Conservation (phyloP, 176 grass and related monocot species). For the Echinochloa phyllopogon region DNA sequence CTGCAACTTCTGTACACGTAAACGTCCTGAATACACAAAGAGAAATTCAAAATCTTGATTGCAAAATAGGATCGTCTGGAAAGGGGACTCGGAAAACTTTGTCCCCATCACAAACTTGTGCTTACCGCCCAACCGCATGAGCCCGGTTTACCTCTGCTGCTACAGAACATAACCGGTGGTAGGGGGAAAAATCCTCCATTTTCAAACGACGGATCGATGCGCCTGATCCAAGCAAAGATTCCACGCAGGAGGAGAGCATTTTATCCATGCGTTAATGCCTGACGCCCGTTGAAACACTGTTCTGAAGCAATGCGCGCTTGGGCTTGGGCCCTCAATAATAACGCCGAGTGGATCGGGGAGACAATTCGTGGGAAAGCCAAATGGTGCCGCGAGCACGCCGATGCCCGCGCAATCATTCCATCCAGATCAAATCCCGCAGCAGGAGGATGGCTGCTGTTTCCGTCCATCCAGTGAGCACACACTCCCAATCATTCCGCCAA, state of each 20-base stretch:
- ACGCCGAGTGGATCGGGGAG: conserved; percentile 36
- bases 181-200: neutral
- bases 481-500: conserved; percentile 30
- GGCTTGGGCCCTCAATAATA: conserved; percentile 43
- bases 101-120: neutral
- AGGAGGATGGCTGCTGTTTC: neutral
- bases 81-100: neutral
- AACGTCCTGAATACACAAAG: neutral
- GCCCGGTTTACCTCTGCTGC: neutral
- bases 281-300: neutral
- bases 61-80: neutral
- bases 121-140: neutral
- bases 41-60: neutral
- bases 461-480: neutral
- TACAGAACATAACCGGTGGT: neutral
- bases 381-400: conserved; percentile 53
- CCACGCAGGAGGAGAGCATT: neutral
- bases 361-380: conserved; percentile 50
- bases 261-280: conserved; percentile 32
- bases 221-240: conserved; percentile 7
- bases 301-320: conserved; percentile 31
- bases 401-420: conserved; percentile 51
- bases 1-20: neutral
- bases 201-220: neutral
- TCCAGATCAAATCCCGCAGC: conserved; percentile 21